Conservation (phyloP, 306 rosid species). For the Vicia sativa region DNA sequence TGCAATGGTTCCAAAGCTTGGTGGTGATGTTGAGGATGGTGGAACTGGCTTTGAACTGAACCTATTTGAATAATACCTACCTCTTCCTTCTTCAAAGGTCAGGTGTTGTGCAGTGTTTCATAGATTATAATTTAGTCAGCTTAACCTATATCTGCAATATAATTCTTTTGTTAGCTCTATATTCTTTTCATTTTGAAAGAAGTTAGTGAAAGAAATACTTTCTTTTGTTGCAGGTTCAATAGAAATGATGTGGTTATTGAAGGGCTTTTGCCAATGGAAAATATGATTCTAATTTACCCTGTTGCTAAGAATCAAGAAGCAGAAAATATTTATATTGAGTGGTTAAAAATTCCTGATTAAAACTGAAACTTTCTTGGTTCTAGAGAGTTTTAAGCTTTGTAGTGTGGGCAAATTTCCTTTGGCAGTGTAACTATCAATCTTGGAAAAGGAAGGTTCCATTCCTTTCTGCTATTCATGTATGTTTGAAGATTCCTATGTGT, state of each 20-base stretch:
- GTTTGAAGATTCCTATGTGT: constrained; percentile 44
- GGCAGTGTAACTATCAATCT: constrained; percentile 49
- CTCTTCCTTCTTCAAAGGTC: constrained; percentile 21
- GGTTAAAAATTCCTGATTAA: constrained; percentile 33
- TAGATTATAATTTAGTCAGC: no score
- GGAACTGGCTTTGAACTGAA: constrained; percentile 49
- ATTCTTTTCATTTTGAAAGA: no score
- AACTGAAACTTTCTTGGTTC: constrained; percentile 45
- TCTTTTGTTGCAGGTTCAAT: constrained; percentile 54
- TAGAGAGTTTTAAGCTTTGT: background rate
- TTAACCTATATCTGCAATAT: no score
- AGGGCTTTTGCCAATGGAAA: constrained; percentile 39
- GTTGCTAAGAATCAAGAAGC: constrained; percentile 47
- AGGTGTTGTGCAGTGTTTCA: no score
- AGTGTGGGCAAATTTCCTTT: constrained; percentile 75
- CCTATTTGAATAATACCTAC: constrained; percentile 56
- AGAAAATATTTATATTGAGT: constrained; percentile 45
- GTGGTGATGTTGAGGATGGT: constrained; percentile 44
- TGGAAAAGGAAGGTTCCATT: constrained; percentile 36
- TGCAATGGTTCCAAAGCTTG: constrained; percentile 56
- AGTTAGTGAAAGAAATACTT: no score
- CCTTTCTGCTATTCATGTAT: constrained; percentile 5
- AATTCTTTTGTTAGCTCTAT: no score
- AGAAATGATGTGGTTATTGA: constrained; percentile 40
- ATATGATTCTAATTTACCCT: constrained; percentile 32